These are phyloP conservation scores for Zygosaccharomyces sapae DNA, from an alignment of 1,139 yeast species.

Conservation along the genomic window DNA sequence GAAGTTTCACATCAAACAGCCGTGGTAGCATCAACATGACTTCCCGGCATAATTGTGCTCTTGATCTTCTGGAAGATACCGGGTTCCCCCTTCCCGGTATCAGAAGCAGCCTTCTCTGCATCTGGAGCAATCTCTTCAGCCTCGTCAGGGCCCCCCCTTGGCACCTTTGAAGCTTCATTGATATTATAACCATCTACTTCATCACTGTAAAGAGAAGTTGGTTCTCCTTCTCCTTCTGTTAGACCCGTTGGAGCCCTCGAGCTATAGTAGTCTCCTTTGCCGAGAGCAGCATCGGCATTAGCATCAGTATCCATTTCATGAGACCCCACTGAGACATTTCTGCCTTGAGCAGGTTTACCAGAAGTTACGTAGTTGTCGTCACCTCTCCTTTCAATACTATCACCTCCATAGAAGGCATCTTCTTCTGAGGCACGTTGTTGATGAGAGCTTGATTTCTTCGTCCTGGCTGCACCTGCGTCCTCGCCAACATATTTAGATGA, in stretches of 20 bases:
- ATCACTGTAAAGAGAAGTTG: conserved; percentile 1
- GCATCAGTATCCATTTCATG: conserved; percentile 3
- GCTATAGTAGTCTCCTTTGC: background rate
- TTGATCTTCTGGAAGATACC: conserved; percentile 12
- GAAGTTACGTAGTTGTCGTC: conserved; percentile 10
- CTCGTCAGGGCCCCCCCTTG: conserved; percentile 11
- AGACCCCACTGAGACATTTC: conserved; percentile 12
- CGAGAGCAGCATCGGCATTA: no score
- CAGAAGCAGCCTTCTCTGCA: conserved; percentile 2
- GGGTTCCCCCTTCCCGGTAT: conserved; percentile 7
- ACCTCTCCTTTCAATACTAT: no score
- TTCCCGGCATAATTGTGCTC: conserved; percentile 7
- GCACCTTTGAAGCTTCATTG: conserved; percentile 8
- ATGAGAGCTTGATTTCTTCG: background rate
- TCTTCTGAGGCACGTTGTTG: background rate
- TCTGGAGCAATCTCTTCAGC: conserved; percentile 4
- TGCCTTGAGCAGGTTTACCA: background rate
- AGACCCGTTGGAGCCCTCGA: background rate
- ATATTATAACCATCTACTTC: conserved; percentile 1
- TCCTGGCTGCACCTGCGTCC: no score
- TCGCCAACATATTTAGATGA: background rate
- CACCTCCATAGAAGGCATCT: no score
- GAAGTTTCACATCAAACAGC: background rate
- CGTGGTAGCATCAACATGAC: background rate
- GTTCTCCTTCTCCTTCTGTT: background rate